These are phyloP conservation scores for Parietaria judaica DNA, from an alignment of 306 rosid species.

Conservation along the genomic window DNA sequence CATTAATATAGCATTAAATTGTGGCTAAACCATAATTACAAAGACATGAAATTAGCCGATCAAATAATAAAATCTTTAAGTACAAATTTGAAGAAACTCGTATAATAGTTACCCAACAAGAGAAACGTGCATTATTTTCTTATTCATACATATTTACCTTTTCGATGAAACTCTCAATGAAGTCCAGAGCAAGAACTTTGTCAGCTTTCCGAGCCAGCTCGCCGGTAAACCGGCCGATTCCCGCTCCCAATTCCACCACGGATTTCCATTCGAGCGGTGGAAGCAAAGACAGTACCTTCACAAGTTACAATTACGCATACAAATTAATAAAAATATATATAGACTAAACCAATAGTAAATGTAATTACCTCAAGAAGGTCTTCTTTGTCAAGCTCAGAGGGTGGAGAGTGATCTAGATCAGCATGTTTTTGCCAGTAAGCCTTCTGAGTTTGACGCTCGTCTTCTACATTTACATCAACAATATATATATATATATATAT, in stretches of 20 bases:
- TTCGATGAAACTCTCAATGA: conserved; percentile 72
- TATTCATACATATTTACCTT: conserved; percentile 54
- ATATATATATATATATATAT: background rate
- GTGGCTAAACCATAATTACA: no score
- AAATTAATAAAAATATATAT: background rate
- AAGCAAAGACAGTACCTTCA: conserved; percentile 66
- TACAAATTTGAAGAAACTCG: no score
- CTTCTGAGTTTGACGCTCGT: background rate
- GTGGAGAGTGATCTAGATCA: background rate
- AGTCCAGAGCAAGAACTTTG: conserved; percentile 75
- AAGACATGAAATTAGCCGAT: no score
- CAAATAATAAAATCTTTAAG: no score
- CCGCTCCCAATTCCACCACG: conserved; percentile 83
- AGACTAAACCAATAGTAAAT: background rate
- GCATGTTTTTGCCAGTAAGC: background rate
- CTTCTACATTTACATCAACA: background rate
- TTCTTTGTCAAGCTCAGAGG: conserved; percentile 1
- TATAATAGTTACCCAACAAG: no score
- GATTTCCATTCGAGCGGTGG: conserved; percentile 73
- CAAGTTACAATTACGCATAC: no score
- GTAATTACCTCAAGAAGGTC: background rate
- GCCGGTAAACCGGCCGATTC: conserved; percentile 88
- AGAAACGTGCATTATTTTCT: no score
- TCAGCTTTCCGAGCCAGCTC: conserved; percentile 72
- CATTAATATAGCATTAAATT: background rate